Conservation (phyloP, 2,329 filamentous ascomycete species). For the Microdochium nivale region DNA sequence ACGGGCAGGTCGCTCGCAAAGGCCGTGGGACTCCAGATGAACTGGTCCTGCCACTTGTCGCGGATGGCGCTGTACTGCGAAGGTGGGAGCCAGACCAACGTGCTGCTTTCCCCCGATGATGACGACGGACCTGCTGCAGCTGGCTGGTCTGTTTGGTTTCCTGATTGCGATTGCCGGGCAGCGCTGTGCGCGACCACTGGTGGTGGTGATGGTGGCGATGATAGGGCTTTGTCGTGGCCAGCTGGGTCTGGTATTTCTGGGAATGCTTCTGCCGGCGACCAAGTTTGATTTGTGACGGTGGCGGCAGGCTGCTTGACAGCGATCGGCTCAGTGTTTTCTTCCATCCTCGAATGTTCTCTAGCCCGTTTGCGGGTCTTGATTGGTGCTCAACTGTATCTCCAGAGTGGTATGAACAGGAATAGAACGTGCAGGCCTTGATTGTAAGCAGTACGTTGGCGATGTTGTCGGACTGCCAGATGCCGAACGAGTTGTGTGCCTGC, state of each 20-base stretch:
- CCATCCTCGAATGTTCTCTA: too few relatives aligned
- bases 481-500: too few relatives aligned
- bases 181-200: not conserved
- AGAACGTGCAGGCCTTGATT: too few relatives aligned
- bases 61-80: not conserved
- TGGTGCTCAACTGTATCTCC: too few relatives aligned
- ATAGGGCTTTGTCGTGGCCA: not conserved
- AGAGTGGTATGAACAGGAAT: too few relatives aligned
- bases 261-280: not conserved
- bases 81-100: not conserved
- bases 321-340: not conserved
- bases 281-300: not conserved
- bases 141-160: not conserved
- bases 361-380: not conserved
- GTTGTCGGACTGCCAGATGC: too few relatives aligned
- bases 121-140: too few relatives aligned
- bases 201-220: not conserved
- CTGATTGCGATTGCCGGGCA: not conserved
- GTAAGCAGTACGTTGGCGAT: too few relatives aligned
- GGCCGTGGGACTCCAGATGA: not conserved
- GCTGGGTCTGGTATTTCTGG: not conserved
- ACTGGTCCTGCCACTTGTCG: slow-evolving; percentile 1
- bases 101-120: too few relatives aligned
- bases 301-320: not conserved
- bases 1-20: not conserved